These are phyloP conservation scores for Yarrowia bubula DNA, from an alignment of 805 yeast genomes.

Conservation along the genomic window DNA sequence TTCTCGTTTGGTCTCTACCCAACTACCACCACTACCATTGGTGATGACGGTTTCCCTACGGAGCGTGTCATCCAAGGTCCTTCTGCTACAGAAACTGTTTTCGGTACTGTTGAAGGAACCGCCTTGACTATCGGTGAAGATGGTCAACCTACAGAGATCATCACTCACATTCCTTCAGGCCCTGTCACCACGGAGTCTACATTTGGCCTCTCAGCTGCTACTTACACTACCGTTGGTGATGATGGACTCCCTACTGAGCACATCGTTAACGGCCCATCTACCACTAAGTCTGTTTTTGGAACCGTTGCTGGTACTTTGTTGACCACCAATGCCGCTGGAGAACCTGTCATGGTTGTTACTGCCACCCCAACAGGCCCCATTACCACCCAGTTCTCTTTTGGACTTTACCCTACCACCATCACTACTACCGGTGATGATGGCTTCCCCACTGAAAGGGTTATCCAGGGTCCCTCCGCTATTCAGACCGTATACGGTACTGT, in stretches of 20 bases:
- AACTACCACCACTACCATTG: background rate
- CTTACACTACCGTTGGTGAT: background rate
- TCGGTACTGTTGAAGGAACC: background rate
- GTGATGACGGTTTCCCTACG: background rate
- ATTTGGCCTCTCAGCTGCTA: background rate
- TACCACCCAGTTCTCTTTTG: background rate
- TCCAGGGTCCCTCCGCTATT: background rate
- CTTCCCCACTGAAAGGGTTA: background rate
- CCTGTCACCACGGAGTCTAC: background rate
- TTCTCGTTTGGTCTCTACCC: background rate
- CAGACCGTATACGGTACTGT: background rate
- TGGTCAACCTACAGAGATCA: background rate
- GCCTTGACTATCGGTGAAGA: background rate
- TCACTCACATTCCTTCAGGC: background rate
- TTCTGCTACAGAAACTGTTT: background rate
- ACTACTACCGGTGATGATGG: background rate
- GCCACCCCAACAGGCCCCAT: background rate
- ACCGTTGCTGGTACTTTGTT: background rate
- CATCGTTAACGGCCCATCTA: background rate
- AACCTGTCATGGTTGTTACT: background rate
- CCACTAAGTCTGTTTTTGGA: background rate
- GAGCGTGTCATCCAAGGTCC: background rate
- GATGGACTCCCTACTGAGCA: background rate
- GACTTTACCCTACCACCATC: background rate
- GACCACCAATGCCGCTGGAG: background rate